Base-by-base conservation (phyloP, 2,329 filamentous ascomycete species). In the Ophiostoma sp. region DNA sequence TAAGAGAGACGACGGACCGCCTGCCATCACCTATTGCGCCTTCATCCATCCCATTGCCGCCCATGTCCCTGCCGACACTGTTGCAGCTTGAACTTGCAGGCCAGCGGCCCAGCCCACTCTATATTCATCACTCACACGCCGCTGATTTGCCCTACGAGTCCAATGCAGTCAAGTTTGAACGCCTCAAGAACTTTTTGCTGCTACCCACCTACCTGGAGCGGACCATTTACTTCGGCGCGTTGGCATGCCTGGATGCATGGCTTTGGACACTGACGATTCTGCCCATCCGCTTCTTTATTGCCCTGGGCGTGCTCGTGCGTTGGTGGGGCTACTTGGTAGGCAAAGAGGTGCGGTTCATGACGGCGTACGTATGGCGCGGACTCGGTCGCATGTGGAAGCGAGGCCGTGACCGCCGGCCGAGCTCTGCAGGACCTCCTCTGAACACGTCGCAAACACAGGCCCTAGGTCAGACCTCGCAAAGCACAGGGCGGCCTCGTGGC, bases 251-350 rank as follows among this genome's bases (percentile, higher is more conserved):
- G 6, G 95, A 99, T 78, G 91, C 94, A 1, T 99, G 94, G 93
- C 86, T 99, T 1, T 95, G 97, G 80, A 96, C 93, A 0, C 96
- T 99, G 75, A 99, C 95, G 0, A 97, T 99, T 64, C 82, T 99
- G 0, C 95, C 95, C 0, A 85, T 99, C 71, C 87, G 95, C 2
- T 98, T 99, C 75, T 79, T 91, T 69, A 90, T 94, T 71, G 94
- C 95, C 0, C 76, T 94, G 0, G 87, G 87, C 27, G 88, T 98
- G 2, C 81, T 99, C 35, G 78, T 88, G 11, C 85, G 87, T 72
- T 98, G 94, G 85, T 96, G 92, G 92, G 84, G 79, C 1, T 87
- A 90, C 44, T 86, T 93, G 31, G 74, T 94, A 1, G 83, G 83
- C 4, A 90, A 89, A 73, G 94, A 98, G 78, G 82, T 84, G 1